Percentiles rank a stretch among this genome's conserved stretches.
phyloP scores from a whole-genome alignment of 139 green algal species.

The Coelastrella sp. region DNA sequence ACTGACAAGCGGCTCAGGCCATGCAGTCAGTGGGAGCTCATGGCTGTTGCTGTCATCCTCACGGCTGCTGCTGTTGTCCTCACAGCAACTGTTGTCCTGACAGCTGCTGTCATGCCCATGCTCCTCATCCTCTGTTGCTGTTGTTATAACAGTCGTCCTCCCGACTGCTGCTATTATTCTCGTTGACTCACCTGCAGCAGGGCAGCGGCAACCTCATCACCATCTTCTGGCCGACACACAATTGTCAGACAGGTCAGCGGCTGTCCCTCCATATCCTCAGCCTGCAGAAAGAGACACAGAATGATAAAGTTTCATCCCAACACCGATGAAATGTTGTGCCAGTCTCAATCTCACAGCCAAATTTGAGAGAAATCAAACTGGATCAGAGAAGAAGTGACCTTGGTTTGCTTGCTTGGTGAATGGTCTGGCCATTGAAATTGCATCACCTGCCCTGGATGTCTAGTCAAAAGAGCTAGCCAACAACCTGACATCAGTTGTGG shows the following conservation, averaged over 20 bases:
- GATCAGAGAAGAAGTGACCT: no score
- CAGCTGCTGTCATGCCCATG: background rate
- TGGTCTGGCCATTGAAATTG: no score
- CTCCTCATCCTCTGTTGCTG: background rate
- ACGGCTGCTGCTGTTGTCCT: background rate
- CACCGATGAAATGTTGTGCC: background rate
- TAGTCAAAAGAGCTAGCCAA: no score
- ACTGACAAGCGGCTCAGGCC: no score
- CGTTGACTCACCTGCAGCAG: conserved; percentile 18
- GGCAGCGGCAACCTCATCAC: conserved; percentile 34
- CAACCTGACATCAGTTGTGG: no score
- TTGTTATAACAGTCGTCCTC: no score
- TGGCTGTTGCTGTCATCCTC: background rate
- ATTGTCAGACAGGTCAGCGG: conserved; percentile 25
- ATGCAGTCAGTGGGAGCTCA: background rate
- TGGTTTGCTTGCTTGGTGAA: no score
- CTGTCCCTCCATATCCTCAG: background rate
- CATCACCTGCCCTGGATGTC: no score
- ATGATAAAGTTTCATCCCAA: background rate
- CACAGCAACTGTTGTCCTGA: background rate
- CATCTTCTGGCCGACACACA: conserved; percentile 10
- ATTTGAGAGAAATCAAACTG: no score
- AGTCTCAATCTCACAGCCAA: background rate
- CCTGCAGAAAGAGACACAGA: background rate
- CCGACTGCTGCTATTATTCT: background rate